A percentile compares a stretch with the other conserved stretches of the same genome.
Evolutionary conservation across 805 yeast species (phyloP).

Genomic region (Pichia thaimueangensis): DNA sequence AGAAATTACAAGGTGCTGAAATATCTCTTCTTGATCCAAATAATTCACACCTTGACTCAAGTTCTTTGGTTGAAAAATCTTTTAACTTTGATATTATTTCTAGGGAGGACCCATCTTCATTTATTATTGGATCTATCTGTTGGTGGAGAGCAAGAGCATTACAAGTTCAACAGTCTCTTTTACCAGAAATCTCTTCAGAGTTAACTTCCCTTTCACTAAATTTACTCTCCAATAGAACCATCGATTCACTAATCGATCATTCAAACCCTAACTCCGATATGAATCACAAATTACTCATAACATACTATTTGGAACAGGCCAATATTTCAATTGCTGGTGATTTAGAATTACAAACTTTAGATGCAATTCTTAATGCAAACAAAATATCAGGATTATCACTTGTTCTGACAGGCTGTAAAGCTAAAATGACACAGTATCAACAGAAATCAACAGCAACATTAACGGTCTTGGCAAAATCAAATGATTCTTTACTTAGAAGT

Average conservation of each 20-base stretch:
- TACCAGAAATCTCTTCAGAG: slow-evolving; percentile 49
- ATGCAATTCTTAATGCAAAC: slow-evolving; percentile 49
- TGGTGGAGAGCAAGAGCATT: slow-evolving; percentile 79
- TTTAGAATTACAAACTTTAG: slow-evolving; percentile 55
- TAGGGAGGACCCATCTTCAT: slow-evolving; percentile 16
- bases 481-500: slow-evolving; percentile 20
- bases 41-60: slow-evolving; percentile 17
- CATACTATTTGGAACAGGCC: slow-evolving; percentile 61
- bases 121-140: slow-evolving; percentile 40
- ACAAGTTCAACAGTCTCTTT: slow-evolving; percentile 56
- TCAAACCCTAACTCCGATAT: slow-evolving; percentile 26
- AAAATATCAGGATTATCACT: slow-evolving; percentile 54
- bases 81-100: slow-evolving; percentile 11
- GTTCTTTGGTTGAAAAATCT: slow-evolving; percentile 16
- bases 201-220: slow-evolving; percentile 37
- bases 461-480: slow-evolving; percentile 64
- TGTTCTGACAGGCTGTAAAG: slow-evolving; percentile 80
- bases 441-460: slow-evolving; percentile 63
- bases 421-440: slow-evolving; percentile 82
- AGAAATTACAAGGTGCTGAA: slow-evolving; percentile 29
- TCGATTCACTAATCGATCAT: slow-evolving; percentile 29
- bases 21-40: slow-evolving; percentile 25
- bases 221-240: slow-evolving; percentile 32
- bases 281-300: slow-evolving; percentile 34
- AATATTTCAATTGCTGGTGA: slow-evolving; percentile 56